These are phyloP conservation scores for Picea abies DNA, from an alignment of 83 land plant species.

Conservation along the genomic window DNA sequence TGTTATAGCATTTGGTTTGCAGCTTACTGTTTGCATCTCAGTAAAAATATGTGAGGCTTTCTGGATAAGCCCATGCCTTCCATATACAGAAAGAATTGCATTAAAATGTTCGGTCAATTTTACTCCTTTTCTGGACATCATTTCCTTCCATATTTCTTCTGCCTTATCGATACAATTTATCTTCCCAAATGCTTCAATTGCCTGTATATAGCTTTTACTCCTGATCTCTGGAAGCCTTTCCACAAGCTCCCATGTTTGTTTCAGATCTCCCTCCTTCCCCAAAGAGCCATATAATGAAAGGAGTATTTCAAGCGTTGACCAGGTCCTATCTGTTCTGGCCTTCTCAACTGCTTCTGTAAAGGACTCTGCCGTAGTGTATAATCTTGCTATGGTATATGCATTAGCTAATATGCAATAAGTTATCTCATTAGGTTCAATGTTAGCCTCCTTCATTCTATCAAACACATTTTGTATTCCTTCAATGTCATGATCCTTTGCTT, in stretches of 20 bases:
- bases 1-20: constrained; percentile 70
- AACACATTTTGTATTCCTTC: constrained; percentile 56
- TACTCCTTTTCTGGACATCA: constrained; percentile 38
- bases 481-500: constrained; percentile 62
- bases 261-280: constrained; percentile 42
- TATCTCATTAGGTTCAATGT: constrained; percentile 62
- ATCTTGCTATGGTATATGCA: constrained; percentile 69
- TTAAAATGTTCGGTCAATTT: constrained; percentile 59
- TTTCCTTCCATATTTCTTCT: constrained; percentile 63
- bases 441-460: constrained; percentile 47
- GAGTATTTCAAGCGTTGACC: constrained; percentile 68
- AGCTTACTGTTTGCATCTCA: constrained; percentile 43
- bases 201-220: constrained; percentile 55
- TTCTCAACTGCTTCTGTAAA: constrained; percentile 56
- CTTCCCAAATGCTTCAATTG: constrained; percentile 72
- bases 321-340: constrained; percentile 47
- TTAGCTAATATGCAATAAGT: constrained; percentile 65
- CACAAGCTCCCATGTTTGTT: constrained; percentile 45
- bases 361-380: constrained; percentile 59
- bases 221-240: constrained; percentile 40
- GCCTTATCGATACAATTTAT: constrained; percentile 41
- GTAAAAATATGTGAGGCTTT: constrained; percentile 48
- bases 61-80: constrained; percentile 48
- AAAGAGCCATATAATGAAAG: constrained; percentile 65
- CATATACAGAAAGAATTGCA: constrained; percentile 61